Evolutionary conservation across 2,329 filamentous ascomycete species (phyloP), one percentile per base, ranked within the genome.

Genomic region (Hypoxylon sp.): DNA sequence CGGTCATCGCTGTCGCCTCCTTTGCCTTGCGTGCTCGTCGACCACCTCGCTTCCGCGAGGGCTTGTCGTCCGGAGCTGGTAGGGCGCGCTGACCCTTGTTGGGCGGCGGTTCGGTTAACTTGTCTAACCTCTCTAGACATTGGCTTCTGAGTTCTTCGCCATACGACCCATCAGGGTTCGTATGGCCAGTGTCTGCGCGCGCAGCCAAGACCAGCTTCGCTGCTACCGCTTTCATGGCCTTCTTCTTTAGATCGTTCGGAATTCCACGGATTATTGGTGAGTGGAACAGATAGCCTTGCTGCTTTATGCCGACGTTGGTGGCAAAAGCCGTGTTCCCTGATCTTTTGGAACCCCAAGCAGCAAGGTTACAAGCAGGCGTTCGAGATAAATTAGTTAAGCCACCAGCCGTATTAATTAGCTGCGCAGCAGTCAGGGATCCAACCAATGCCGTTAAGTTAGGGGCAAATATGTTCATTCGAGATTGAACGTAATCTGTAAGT

Each of bases 1-100:
- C 96, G 0, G 96, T 99, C 93, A 97, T 97, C 65, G 96, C 95
- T 5, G 93, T 93, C 3, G 95, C 94, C 79, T 97, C 96, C 85
- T 99, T 99, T 65, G 95, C 95, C 79, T 97, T 97, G 61, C 96
- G 85, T 11, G 94, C 96, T 70, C 94, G 86, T 59, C 95, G 86
- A 54, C 96, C 96, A 78, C 96, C 96, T 70, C 96, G 91, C 79
- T 99, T 99, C 32, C 94, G 87, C 0, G 92, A 90, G 1, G 94
- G 96, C 78, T 98, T 99, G 79, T 99, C 96, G 76, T 98, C 96
- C 0, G 96, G 96, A 0, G 93, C 92, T 0, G 95, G 95, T 0
- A 98, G 86, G 0, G 96, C 96, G 66, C 93, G 90, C 14, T 89
- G 87, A 2, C 94, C 94, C 76, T 96, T 94, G 81, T 97, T 97